Base-by-base conservation (phyloP, 2,329 filamentous ascomycete genomes). In the Lachnellula subtilissima region DNA sequence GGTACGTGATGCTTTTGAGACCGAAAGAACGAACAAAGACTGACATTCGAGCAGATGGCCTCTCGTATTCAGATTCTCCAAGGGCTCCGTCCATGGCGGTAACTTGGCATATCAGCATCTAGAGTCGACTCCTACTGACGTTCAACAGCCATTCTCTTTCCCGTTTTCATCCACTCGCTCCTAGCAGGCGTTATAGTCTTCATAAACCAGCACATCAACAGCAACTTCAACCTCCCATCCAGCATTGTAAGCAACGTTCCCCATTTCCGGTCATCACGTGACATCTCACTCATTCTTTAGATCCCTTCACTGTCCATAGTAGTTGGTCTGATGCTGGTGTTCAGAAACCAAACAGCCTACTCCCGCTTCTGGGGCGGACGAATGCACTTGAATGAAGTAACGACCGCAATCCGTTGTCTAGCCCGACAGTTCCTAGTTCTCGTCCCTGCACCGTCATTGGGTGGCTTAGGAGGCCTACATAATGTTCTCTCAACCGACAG, bases 241-340 rank as follows among this genome's bases (percentile, higher is more conserved):
- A 80, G 74, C 61, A 85, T 86, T 59, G 82, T 78, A 69, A 53
- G 75, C 58, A 19, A 43, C 48, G 35, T 28, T 32, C 46, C n/a
- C 15, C 42, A 42, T 23, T 39, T 22, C 17, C 22, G 7, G 35
- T 15, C 17, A 12, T 12, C 48, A 58, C 36, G 52, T 54, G 54
- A 54, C 43, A 40, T 52, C 32, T 25, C 23, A 48, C 25, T 19
- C 7, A 37, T 25, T 3, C 37, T 32, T 1, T 59, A 78, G 76
- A 78, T 86, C 46, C 83, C 84, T 2, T 81, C 78, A 14, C 72
- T 87, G 1, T 83, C 79, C 36, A 87, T 87, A 54, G 84, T 87
- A 50, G 83, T 87, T 2, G 84, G 84, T 64, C 69, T 87, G 42
- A 85, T 87, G 78, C 80, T 87, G 55, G 84, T 87, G 28, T 86